These are phyloP conservation scores for Carpinus fangiana DNA, from an alignment of 306 rosid genomes.

Conservation along the genomic window DNA sequence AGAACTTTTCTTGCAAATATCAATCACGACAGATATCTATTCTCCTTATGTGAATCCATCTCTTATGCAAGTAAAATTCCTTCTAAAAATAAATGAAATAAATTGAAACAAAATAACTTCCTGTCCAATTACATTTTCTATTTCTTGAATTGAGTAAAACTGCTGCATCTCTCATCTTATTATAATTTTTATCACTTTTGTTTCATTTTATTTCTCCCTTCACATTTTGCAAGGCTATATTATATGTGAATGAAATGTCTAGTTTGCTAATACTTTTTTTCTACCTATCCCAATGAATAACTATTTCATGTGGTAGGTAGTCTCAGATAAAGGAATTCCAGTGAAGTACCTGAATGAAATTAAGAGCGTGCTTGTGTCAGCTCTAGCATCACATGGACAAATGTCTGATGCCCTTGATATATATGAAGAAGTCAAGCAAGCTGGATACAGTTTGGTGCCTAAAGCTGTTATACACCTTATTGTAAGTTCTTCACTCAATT, in stretches of 20 bases:
- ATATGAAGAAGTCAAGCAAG: slow-evolving; percentile 61
- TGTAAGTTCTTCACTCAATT: slow-evolving; percentile 49
- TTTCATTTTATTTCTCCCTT: background rate
- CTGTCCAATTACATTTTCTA: background rate
- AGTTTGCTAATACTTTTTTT: background rate
- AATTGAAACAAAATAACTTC: background rate
- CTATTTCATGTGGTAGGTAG: slow-evolving; percentile 46
- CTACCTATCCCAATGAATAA: background rate
- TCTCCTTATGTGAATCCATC: background rate
- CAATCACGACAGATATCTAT: background rate
- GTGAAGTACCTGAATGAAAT: slow-evolving; percentile 52
- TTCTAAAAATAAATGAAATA: background rate
- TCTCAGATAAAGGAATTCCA: slow-evolving; percentile 47
- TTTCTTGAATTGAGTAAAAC: background rate
- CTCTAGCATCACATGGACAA: slow-evolving; percentile 73
- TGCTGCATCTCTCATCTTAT: background rate
- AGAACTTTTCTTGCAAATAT: background rate
- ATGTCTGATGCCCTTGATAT: slow-evolving; percentile 55
- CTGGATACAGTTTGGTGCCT: slow-evolving; percentile 60
- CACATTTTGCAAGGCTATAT: background rate
- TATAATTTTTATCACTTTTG: background rate
- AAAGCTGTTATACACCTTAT: slow-evolving; percentile 69
- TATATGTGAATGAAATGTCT: background rate
- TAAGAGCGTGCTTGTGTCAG: slow-evolving; percentile 67
- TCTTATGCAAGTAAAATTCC: background rate